Base-by-base conservation (phyloP, 2,329 filamentous ascomycete genomes). In the Xylaria multiplex region DNA sequence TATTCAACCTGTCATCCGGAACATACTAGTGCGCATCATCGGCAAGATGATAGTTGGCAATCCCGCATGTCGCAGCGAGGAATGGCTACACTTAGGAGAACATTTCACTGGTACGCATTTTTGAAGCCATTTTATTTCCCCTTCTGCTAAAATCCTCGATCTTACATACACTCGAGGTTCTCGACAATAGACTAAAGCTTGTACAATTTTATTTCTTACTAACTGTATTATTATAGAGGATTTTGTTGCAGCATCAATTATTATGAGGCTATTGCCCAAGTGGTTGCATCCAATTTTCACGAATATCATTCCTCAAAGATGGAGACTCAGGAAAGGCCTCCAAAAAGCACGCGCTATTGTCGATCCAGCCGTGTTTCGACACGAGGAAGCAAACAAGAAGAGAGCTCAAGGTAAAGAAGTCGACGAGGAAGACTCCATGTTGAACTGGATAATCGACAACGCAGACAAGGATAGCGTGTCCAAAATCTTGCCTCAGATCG, bases 341-440 rank as follows among this genome's bases (percentile, higher is more conserved):
- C 6, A 48, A 9, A 13, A 22, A 0, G 40, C 37, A 6, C 59
- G 59, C 6, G 22, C 19, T 8, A 55, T 62, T 32, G 27, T 62
- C 14, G 59, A 46, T 2, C 40, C 37, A 30, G 27, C 19, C 1
- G 14, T 55, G 3, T 16, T 37, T 6, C 27, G 42, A 46, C 59
- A 62, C 7, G 9, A 37, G 9, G 59, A 62, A 32, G 27, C 22
- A 5, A 37, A 46, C 2, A 46, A 55, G 52, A 46, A 62, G 27
- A 54, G 49, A 35, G 52, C 37, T 8, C 49, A 48, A 3, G 59
- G 59, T 8, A 6, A 37, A 2, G n/a, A 22, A 13, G 59, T 62
- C 13, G 59, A 62, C 8, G 59, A 62, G 30, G 59, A 62, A 48
- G 59, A 62, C 3, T 62, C 19, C 9, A 62, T 62, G 59, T 30